Evolutionary conservation across 2,329 filamentous ascomycete species (phyloP), one percentile per base, ranked within the genome.

Genomic region (Epichloe aotearoae): DNA sequence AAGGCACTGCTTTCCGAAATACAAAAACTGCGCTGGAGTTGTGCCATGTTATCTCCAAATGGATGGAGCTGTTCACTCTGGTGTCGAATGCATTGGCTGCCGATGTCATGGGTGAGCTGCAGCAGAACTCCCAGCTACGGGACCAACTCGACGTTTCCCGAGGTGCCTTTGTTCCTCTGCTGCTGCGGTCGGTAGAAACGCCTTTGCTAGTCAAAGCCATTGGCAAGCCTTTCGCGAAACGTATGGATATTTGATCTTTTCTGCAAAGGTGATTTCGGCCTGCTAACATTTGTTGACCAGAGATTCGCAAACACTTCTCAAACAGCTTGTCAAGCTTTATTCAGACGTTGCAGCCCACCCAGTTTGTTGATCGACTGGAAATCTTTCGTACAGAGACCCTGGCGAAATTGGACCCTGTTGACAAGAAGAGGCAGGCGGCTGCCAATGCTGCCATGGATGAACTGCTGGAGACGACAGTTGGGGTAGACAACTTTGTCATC

Each of bases 141-240:
- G 73, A 82, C 34, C 80, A 84, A 47, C 76, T 82, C 69, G 79
- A 79, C 47, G 68, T 75, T 43, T 72, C 82, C 2, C 74, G 79
- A 19, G 77, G 80, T 44, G 82, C 80, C 0, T 76, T 87, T 53
- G 77, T 82, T 2, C 75, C 82, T 60, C 68, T 87, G 17, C 65
- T 85, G 5, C 66, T 84, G 46, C 74, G 77, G 0, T 69, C 84
- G 11, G 74, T 77, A 50, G 82, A 86, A 55, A 83, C 82, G 56
- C 65, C 67, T 3, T 67, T 70, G 4, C 72, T 85, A 11, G 62
- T 83, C 4, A 66, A 68, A 43, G 72, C 76, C 3, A 63, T 87
- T 46, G 70, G 71, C 51, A 74, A 71, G 57, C 70, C 74, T 0
- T 66, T 69, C 47, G 73, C 75, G 3, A 79, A 75, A 71, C 71